Base-by-base conservation (phyloP, 352 stramenopile species). In the Blastocystis sp. region DNA sequence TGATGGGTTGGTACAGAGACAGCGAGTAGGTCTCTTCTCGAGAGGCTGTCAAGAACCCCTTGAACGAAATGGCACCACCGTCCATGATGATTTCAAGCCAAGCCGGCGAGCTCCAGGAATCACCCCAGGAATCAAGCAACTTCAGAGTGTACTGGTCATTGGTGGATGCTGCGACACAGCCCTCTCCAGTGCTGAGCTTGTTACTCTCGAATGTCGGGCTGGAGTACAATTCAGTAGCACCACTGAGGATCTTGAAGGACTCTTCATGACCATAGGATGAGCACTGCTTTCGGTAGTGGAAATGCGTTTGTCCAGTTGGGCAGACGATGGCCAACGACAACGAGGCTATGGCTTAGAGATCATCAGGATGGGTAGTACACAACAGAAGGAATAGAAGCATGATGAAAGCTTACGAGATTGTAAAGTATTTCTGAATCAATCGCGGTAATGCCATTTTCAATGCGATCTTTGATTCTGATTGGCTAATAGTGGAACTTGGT, bases 1-100 rank as follows among this genome's bases (percentile, higher is more conserved):
- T 53, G n/a, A 84, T 84, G 1, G 74, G 74, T 19, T 43, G 53
- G 10, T 69, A 69, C 34, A 84, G 41, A 19, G 74, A 84, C 9
- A 84, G 61, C 0, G 52, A 21, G 17, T 84, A 84, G 7, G 21
- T 43, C 41, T 67, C 56, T 10, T 56, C 19, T 17, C 2, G 21
- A 5, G 28, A n/a, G n/a, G 59, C 74, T 34, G 59, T 23, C 74
- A 84, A 59, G 9, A 14, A 56, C 28, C 34, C 45, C 56, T 43
- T 66, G n/a, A 84, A 67, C 17, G 69, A 4, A 19, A 48, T 56
- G 21, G 17, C 69, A 23, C 45, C 48, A 34, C 69, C 53, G 9
- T 48, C 14, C 0, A 14, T 28, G 21, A 40, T 52, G 0, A 84
- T 67, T 1, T 56, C 61, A 38, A 84, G 28, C 2, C n/a, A 84